Percentiles rank a stretch among this genome's conserved stretches.
Conservation (phyloP, 2,329 filamentous ascomycete species). For the Cladophialophora psammophila region DNA sequence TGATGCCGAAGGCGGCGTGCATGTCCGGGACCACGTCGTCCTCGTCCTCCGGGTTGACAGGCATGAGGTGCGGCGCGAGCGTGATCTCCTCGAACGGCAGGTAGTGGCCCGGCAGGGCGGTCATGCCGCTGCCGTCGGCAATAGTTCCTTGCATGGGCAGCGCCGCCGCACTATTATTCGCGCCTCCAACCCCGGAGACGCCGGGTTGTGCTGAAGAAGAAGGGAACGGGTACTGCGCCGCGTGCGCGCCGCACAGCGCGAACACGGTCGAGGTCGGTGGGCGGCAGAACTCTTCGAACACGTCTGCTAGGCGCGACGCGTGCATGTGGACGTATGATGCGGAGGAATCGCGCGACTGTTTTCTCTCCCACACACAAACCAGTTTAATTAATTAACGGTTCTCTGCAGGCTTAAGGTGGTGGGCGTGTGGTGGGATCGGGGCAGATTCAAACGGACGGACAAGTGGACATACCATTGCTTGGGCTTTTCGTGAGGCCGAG, state of each 20-base stretch:
- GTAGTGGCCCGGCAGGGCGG: constrained; percentile 48
- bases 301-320: constrained; percentile 56
- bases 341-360: constrained; percentile 58
- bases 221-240: constrained; percentile 9
- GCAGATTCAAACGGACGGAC: no score
- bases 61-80: constrained; percentile 66
- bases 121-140: constrained; percentile 35
- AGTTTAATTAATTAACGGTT: no score
- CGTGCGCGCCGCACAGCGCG: neutral
- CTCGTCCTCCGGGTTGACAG: constrained; percentile 71
- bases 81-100: constrained; percentile 67
- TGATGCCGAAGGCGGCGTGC: constrained; percentile 72
- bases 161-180: neutral
- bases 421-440: no score
- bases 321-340: constrained; percentile 58
- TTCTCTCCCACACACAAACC: no score
- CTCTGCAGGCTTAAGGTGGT: no score
- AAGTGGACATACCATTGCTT: no score
- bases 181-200: no score
- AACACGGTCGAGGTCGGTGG: constrained; percentile 47
- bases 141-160: constrained; percentile 25
- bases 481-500: no score
- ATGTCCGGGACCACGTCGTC: constrained; percentile 72
- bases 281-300: constrained; percentile 60
- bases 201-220: no score